A percentile compares a stretch with the other conserved stretches of the same genome.
phyloP scores from a whole-genome alignment of 805 yeast species.

The Saccharomycopsis lassenensis region DNA sequence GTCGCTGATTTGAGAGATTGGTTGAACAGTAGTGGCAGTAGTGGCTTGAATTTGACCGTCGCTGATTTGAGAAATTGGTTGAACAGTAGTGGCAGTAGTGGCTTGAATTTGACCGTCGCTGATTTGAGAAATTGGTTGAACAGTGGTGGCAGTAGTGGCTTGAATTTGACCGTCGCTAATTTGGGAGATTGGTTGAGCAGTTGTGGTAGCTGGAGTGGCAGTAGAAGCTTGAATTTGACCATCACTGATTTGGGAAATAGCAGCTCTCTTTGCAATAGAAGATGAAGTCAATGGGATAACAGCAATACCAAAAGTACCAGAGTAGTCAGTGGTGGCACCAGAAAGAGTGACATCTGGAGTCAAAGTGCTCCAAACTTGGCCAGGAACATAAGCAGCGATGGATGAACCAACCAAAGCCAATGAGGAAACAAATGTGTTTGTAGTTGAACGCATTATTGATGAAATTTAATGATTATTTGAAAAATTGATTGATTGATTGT shows the following conservation, averaged over 20 bases:
- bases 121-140: constrained; percentile 19
- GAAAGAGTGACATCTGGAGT: constrained; percentile 47
- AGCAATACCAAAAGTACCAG: constrained; percentile 56
- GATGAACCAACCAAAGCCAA: constrained; percentile 38
- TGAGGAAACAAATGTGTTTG: constrained; percentile 16
- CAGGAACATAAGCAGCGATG: constrained; percentile 52
- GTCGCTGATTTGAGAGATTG: constrained; percentile 28
- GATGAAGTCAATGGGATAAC: constrained; percentile 38
- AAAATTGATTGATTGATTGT: background rate
- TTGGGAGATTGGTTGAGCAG: constrained; percentile 37
- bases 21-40: constrained; percentile 25
- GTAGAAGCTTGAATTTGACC: constrained; percentile 24
- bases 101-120: constrained; percentile 27
- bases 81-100: constrained; percentile 27
- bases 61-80: constrained; percentile 32
- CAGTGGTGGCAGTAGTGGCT: constrained; percentile 22
- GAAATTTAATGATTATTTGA: background rate
- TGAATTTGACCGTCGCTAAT: constrained; percentile 56
- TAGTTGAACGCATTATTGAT: constrained; percentile 3
- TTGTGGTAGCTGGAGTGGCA: constrained; percentile 24
- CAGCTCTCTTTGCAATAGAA: constrained; percentile 15
- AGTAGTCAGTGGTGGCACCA: constrained; percentile 47
- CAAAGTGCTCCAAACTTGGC: constrained; percentile 62
- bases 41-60: constrained; percentile 39
- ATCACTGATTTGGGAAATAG: constrained; percentile 24